Base-by-base conservation (phyloP, 495 filamentous ascomycete species). In the Tuber borchii region DNA sequence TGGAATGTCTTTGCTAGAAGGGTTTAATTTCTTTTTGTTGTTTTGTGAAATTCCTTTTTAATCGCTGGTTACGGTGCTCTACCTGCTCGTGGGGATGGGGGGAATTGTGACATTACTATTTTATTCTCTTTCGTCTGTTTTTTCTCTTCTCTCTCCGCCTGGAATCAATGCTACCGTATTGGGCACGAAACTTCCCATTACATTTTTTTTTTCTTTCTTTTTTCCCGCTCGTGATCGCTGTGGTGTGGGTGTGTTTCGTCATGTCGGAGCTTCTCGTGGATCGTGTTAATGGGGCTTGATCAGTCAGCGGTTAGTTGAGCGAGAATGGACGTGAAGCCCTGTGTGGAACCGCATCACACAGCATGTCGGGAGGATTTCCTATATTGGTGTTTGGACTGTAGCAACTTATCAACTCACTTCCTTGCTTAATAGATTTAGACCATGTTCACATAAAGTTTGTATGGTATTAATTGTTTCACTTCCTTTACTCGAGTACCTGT, bases 1-100 rank as follows among this genome's bases (percentile, higher is more conserved):
- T 80, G 72, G 79, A 80, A 40, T 80, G 79, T 39, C 51, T 80
- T 68, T 80, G 74, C 48, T 80, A 80, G 78, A 31, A 44, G 56
- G 51, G 61, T 42, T 75, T 56, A 70, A 65, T 39, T 77, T 76
- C 44, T 65, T 76, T 65, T 76, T 73, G 40, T 56, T n/a, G 34
- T 61, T 43, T 70, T 76, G 2, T 4, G 45, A 48, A 9, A 2
- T 61, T 31, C 3, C 2, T 4, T 31, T 31, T 61, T 31, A 26
- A 61, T 26, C n/a, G 0, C 51, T 26, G 10, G 1, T 56, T 12
- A 43, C 42, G 42, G 42, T 7, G 22, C 48, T 56, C 48, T n/a
- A 10, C 48, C 20, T 8, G 22, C 2, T 56, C 20, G 22, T n/a
- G 22, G 9, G 10, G 22, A 26, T 61, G 51, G 26, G 51, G 51